Conservation (phyloP, 139 green algal genomes). For the Tetraselmis striata region DNA sequence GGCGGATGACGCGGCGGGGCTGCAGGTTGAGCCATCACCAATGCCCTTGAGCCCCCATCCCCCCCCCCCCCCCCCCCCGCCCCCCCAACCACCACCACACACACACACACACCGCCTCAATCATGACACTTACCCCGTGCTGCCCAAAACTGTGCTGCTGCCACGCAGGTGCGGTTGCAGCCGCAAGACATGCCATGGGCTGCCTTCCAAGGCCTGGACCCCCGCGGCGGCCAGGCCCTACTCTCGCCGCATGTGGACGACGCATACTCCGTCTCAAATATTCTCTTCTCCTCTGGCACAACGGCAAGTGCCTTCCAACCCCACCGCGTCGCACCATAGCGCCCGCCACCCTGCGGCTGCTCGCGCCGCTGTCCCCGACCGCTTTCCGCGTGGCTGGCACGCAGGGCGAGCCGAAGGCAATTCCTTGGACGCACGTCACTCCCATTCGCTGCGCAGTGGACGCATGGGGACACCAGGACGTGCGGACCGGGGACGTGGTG, state of each 20-base stretch:
- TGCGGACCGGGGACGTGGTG: slow-evolving; percentile 55
- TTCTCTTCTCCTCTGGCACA: slow-evolving; percentile 92
- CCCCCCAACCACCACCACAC: too few relatives aligned
- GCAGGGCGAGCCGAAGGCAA: slow-evolving; percentile 85
- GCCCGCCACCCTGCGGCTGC: too few relatives aligned
- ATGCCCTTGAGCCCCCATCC: not conserved
- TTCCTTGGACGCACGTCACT: slow-evolving; percentile 82
- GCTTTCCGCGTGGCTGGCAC: too few relatives aligned
- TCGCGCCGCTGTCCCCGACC: too few relatives aligned
- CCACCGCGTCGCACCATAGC: too few relatives aligned
- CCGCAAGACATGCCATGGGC: slow-evolving; percentile 39
- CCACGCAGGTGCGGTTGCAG: slow-evolving; percentile 26
- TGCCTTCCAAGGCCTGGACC: slow-evolving; percentile 35
- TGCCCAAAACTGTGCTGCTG: not conserved
- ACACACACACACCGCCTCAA: not conserved
- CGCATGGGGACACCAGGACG: slow-evolving; percentile 64
- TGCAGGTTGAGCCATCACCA: slow-evolving; percentile 20
- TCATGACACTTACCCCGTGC: not conserved
- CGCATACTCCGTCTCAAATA: slow-evolving; percentile 47
- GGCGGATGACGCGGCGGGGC: not conserved
- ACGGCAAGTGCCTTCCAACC: slow-evolving; percentile 65
- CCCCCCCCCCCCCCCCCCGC: not conserved
- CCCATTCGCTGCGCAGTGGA: slow-evolving; percentile 69
- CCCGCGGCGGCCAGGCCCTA: not conserved
- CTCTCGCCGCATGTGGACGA: slow-evolving; percentile 29